Evolutionary conservation across 176 grass and related monocot genomes (phyloP), one percentile per base, ranked within the genome.

Genomic region (Carex cristatella): DNA sequence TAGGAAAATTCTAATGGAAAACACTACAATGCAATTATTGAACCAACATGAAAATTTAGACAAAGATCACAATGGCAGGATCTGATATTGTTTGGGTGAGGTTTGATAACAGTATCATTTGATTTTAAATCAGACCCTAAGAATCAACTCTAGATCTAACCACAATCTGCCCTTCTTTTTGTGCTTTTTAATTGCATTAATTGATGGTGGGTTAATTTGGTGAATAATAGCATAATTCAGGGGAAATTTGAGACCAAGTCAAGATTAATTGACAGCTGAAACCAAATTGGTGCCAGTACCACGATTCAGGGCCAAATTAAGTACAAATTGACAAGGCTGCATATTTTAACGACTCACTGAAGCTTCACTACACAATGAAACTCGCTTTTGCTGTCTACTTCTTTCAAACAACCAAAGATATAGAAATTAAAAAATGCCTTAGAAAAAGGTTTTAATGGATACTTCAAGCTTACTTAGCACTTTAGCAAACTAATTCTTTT

Each of bases 41-140:
- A 78, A 57, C 53, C 10, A 78, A 57, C 74, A 78, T 78, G 11
- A 32, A 63, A 68, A 83, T 68, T 63, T 40, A 64, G 7, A 64
- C 13, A 53, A 51, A 56, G 15, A 55, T 83, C 27, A 65, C 58
- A 63, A 64, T 46, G 35, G 44, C 59, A 81, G 8, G 9, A 46
- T 13, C 40, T 27, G n/a, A 13, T 54, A 27, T 23, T 14, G 13
- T 48, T 79, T 79, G 49, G 54, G 16, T 44, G 15, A 71, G 37
- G 38, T 38, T 16, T 13, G 37, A 5, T 71, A 71, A 67, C 18
- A 2, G 15, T 71, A n/a, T 71, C 16, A 71, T 71, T 38, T 71
- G 68, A 71, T 71, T n/a, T 71, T 3, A 44, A 71, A 71, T 71
- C 35, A 46, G 16, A 6, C 16, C 35, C 5, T 46, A 18, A 69